Evolutionary conservation across 2,329 filamentous ascomycete genomes (phyloP).

Genomic region (Fusarium sp.): DNA sequence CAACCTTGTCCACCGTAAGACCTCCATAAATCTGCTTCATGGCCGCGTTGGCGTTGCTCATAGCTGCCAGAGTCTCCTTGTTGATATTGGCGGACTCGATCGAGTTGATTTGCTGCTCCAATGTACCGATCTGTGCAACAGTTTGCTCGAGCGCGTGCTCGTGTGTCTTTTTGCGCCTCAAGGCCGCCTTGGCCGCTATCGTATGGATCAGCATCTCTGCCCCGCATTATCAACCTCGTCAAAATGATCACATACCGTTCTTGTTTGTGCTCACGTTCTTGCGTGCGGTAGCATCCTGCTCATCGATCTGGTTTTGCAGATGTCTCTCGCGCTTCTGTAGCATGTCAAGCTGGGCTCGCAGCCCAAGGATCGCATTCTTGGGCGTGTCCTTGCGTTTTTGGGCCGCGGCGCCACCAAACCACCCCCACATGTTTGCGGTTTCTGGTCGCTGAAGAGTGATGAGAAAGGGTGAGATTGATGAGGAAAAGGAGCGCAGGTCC

Average conservation of each 20-base stretch:
- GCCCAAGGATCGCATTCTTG: constrained; percentile 93
- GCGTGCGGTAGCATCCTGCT: constrained; percentile 88
- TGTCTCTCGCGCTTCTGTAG: constrained; percentile 96
- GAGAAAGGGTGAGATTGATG: background rate
- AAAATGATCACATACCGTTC: constrained; percentile 72
- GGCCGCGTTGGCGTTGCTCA: constrained; percentile 89
- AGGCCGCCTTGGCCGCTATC: constrained; percentile 86
- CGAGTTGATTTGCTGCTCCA: constrained; percentile 95
- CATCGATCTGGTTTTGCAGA: constrained; percentile 89
- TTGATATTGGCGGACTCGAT: constrained; percentile 99
- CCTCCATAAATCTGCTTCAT: constrained; percentile 95
- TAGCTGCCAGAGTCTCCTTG: constrained; percentile 92
- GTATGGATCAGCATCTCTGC: constrained; percentile 41
- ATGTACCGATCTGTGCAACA: constrained; percentile 85
- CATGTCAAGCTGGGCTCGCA: constrained; percentile 95
- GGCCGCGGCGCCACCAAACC: constrained; percentile 87
- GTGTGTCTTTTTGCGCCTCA: constrained; percentile 94
- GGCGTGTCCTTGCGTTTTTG: constrained; percentile 93
- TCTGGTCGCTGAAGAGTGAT: constrained; percentile 12
- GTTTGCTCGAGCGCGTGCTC: constrained; percentile 95
- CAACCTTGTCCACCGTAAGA: constrained; percentile 93
- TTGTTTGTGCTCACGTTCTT: constrained; percentile 92
- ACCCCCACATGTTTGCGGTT: constrained; percentile 75
- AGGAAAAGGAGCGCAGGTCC: constrained; percentile 25
- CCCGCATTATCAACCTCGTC: constrained; percentile 18